Evolutionary conservation across 352 stramenopile species (phyloP).

Genomic region (Globisporangium alternatum): DNA sequence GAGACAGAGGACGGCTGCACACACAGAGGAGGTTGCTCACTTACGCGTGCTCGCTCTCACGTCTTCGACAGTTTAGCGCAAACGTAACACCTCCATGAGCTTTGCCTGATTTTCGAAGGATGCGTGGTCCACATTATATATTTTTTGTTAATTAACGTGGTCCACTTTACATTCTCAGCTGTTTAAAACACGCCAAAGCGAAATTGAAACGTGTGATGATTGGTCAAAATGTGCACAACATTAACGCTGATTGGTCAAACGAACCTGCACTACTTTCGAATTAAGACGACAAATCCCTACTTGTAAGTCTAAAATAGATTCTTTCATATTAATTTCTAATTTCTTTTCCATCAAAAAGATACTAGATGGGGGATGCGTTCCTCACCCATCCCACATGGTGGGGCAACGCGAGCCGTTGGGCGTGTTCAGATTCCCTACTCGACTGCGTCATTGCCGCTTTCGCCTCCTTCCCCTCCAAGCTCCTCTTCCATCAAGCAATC

Average conservation of each 20-base stretch:
- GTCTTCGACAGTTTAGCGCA: neutral
- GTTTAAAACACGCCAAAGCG: no score
- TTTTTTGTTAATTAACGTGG: neutral
- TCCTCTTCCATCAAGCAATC: neutral
- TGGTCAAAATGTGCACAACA: no score
- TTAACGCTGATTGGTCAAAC: no score
- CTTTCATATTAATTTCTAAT: neutral
- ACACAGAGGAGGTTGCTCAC: neutral
- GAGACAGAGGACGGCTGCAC: neutral
- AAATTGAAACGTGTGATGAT: no score
- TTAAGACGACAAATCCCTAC: no score
- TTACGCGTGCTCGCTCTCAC: neutral
- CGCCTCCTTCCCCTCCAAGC: neutral
- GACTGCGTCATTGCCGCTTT: constrained; percentile 14
- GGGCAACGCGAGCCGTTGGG: neutral
- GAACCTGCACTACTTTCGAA: no score
- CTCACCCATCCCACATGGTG: neutral
- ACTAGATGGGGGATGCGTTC: neutral
- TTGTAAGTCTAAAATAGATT: neutral
- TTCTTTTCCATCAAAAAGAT: neutral
- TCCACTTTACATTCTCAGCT: neutral
- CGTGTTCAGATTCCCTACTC: constrained; percentile 11
- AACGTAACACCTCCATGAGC: neutral
- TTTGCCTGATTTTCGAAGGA: constrained; percentile 1
- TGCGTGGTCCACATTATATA: neutral